Conservation (phyloP, 2,329 filamentous ascomycete species). For the Rutstroemia sydowiana region DNA sequence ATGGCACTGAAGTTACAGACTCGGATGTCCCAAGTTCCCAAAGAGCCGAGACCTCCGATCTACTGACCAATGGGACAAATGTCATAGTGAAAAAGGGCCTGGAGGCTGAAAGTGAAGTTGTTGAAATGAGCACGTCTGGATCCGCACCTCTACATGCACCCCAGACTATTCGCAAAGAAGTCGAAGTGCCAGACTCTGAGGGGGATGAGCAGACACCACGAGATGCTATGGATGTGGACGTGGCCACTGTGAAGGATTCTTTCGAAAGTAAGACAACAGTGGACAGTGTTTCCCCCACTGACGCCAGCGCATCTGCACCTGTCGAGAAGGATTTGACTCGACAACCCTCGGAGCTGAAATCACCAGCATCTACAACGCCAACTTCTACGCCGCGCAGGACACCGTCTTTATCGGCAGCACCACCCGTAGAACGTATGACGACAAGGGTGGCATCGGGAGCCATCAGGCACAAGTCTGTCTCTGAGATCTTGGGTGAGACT, state of each 20-base stretch:
- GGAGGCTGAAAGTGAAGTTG: not conserved
- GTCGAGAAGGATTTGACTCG: slow-evolving; percentile 1
- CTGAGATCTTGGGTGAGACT: slow-evolving; percentile 60
- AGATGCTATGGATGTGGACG: slow-evolving; percentile 26
- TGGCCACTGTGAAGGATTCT: slow-evolving; percentile 22
- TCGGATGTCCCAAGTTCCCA: slow-evolving; percentile 1
- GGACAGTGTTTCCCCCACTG: slow-evolving; percentile 6
- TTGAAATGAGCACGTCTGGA: not conserved
- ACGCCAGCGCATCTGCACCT: not conserved
- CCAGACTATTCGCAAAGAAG: slow-evolving; percentile 9
- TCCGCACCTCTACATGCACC: not conserved
- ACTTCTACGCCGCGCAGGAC: slow-evolving; percentile 20
- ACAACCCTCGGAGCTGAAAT: slow-evolving; percentile 10
- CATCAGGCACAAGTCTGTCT: slow-evolving; percentile 64
- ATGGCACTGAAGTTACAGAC: slow-evolving; percentile 21
- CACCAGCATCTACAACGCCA: slow-evolving; percentile 13
- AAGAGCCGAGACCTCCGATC: not conserved
- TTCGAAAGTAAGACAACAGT: slow-evolving; percentile 18
- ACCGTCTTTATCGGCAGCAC: slow-evolving; percentile 20
- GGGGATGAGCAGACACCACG: slow-evolving; percentile 19
- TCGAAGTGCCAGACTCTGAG: slow-evolving; percentile 26
- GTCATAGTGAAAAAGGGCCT: not conserved
- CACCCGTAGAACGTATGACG: slow-evolving; percentile 50
- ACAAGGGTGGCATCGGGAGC: slow-evolving; percentile 64
- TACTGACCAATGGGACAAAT: not conserved